Evolutionary conservation across 805 yeast species (phyloP).

Genomic region (Wickerhamiella azymoides): DNA sequence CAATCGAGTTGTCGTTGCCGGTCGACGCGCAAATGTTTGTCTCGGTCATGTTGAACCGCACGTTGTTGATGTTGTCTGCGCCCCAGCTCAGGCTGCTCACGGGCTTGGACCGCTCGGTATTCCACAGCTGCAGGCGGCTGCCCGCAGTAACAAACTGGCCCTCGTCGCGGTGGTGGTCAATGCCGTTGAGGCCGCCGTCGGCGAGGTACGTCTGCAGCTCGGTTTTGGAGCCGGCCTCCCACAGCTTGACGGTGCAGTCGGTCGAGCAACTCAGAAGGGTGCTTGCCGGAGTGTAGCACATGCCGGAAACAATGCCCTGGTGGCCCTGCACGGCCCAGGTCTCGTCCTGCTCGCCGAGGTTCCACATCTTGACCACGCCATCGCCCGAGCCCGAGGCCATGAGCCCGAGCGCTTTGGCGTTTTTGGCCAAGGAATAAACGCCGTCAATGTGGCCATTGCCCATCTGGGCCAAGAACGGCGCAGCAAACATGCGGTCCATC

Average conservation of each 20-base stretch:
- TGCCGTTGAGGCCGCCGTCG: slow-evolving; percentile 65
- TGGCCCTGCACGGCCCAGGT: slow-evolving; percentile 72
- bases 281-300: slow-evolving; percentile 54
- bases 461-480: slow-evolving; percentile 88
- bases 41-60: slow-evolving; percentile 80
- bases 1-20: slow-evolving; percentile 73
- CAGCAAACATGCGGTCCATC: slow-evolving; percentile 91
- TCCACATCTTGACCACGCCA: slow-evolving; percentile 91
- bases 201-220: slow-evolving; percentile 63
- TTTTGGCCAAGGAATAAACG: slow-evolving; percentile 73
- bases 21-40: slow-evolving; percentile 79
- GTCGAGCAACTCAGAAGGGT: slow-evolving; percentile 73
- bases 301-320: slow-evolving; percentile 76
- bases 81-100: slow-evolving; percentile 83
- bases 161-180: slow-evolving; percentile 75
- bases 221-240: slow-evolving; percentile 43
- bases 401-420: slow-evolving; percentile 51
- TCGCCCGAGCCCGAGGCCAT: slow-evolving; percentile 92
- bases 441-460: slow-evolving; percentile 96
- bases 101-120: slow-evolving; percentile 63
- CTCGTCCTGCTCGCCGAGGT: slow-evolving; percentile 66
- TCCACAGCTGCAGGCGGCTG: slow-evolving; percentile 84
- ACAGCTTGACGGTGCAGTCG: slow-evolving; percentile 77
- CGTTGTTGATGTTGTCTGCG: slow-evolving; percentile 74
- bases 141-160: slow-evolving; percentile 84